These are phyloP conservation scores for Teratosphaeria pseudoeucalypti DNA, from an alignment of 2,329 filamentous ascomycete genomes.

Conservation along the genomic window DNA sequence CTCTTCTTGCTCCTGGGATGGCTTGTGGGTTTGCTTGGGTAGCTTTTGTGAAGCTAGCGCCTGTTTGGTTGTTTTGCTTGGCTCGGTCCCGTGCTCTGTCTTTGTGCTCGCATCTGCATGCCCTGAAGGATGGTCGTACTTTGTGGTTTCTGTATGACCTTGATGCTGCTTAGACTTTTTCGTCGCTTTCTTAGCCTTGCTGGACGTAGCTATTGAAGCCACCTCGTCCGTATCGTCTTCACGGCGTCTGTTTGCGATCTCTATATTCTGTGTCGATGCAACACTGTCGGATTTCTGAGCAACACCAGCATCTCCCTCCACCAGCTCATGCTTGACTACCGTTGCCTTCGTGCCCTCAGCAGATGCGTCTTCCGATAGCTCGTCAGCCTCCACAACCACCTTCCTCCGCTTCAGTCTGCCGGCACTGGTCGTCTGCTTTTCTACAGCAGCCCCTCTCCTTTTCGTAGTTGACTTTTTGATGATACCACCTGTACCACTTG, in stretches of 20 bases:
- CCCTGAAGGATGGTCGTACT: not conserved
- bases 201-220: not conserved
- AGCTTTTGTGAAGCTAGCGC: not conserved
- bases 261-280: not conserved
- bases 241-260: not conserved
- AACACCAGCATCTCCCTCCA: not conserved
- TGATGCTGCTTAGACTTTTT: not conserved
- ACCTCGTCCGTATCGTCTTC: not conserved
- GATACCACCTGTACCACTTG: not conserved
- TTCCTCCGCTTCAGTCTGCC: not conserved
- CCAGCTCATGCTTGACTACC: not conserved
- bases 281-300: not conserved
- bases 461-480: not conserved
- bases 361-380: not conserved
- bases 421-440: not conserved
- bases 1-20: slow-evolving; percentile 3
- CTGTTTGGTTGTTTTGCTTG: not conserved
- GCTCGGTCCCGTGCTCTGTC: not conserved
- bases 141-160: not conserved
- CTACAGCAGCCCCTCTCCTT: not conserved
- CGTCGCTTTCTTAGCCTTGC: not conserved
- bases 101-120: not conserved
- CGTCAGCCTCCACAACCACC: not conserved
- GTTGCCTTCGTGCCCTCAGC: not conserved
- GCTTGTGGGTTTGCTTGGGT: not conserved